Evolutionary conservation across 192 early-diverging fungal species (phyloP), one percentile per base, ranked within the genome.

Genomic region (Chytriomyces sp.): DNA sequence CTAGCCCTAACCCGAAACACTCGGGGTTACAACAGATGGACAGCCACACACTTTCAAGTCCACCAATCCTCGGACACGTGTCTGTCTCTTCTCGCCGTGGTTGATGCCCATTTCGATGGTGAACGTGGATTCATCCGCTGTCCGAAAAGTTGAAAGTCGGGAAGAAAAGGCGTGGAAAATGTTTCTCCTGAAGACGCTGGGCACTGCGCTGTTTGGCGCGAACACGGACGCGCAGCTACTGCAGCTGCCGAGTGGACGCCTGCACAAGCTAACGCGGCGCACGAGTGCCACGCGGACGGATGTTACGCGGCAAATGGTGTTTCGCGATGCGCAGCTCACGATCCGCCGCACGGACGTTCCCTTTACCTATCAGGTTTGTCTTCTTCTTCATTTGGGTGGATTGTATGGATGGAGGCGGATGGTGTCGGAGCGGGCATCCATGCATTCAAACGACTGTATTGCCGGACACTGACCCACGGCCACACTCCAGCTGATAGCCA

Each of bases 301-400:
- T 17, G 39, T 28, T 5, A n/a, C 52, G 6, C 6, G 17, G 22
- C 65, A 38, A 19, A 28, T 74, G 30, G 77, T 89, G 54, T 95
- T 88, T 76, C 82, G 80, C 26, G 86, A 94, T 64, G 86, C 89
- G 14, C 75, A 80, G 64, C 85, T 90, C 5, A 79, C 84, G 14
- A 85, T 98, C 58, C 84, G 89, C 3, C 84, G 88, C 39, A 92
- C 95, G 3, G 59, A 82, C 38, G 67, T 74, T 31, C 73, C 81
- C 26, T 85, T 80, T 77, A 89, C 92, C 62, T 95, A 89, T 77
- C 86, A 90, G 68, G 12, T 41, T 22, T 33, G 62, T 44, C 8
- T 44, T 38, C 28, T 57, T 8, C 3, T 28, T 2, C 55, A 28
- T 49, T 22, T 49, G n/a, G 30, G 55, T 57, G 19, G 17, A 14